Conservation (phyloP, 805 yeast species). For the Yarrowia deformans region DNA sequence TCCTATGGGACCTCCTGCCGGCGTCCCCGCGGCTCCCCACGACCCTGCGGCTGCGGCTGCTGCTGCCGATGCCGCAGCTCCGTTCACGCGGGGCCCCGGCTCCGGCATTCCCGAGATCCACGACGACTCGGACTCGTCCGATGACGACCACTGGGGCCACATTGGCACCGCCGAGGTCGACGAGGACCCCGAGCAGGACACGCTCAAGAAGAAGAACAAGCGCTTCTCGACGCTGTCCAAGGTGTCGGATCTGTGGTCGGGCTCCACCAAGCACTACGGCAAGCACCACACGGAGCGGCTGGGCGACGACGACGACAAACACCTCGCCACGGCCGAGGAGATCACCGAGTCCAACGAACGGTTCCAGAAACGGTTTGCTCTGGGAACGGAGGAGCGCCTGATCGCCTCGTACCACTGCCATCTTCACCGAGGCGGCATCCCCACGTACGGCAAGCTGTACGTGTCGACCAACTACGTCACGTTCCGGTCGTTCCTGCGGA, state of each 20-base stretch:
- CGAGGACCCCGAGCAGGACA: conserved; percentile 40
- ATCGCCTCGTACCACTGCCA: conserved; percentile 75
- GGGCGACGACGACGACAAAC: conserved; percentile 55
- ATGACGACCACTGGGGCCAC: conserved; percentile 41
- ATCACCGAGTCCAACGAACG: conserved; percentile 60
- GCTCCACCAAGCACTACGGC: conserved; percentile 27
- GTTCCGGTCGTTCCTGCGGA: conserved; percentile 77
- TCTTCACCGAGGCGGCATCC: conserved; percentile 67
- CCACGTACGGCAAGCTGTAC: conserved; percentile 84
- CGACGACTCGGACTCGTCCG: conserved; percentile 25
- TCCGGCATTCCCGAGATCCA: conserved; percentile 30
- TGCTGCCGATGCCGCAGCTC: not conserved
- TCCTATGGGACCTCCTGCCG: not conserved
- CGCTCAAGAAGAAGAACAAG: conserved; percentile 29
- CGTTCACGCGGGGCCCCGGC: not conserved
- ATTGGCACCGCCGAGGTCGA: conserved; percentile 27
- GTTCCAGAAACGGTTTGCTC: conserved; percentile 70
- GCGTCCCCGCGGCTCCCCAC: not conserved
- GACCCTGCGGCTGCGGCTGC: conserved; percentile 2
- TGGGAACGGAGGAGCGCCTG: conserved; percentile 60
- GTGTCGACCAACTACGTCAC: conserved; percentile 74
- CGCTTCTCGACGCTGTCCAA: conserved; percentile 8
- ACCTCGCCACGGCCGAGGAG: conserved; percentile 56
- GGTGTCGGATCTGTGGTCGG: conserved; percentile 28
- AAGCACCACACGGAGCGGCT: conserved; percentile 36